Percentiles rank a stretch among this genome's conserved stretches.
Conservation (phyloP, 106 monocot genomes). For the Amphibolis antarctica region DNA sequence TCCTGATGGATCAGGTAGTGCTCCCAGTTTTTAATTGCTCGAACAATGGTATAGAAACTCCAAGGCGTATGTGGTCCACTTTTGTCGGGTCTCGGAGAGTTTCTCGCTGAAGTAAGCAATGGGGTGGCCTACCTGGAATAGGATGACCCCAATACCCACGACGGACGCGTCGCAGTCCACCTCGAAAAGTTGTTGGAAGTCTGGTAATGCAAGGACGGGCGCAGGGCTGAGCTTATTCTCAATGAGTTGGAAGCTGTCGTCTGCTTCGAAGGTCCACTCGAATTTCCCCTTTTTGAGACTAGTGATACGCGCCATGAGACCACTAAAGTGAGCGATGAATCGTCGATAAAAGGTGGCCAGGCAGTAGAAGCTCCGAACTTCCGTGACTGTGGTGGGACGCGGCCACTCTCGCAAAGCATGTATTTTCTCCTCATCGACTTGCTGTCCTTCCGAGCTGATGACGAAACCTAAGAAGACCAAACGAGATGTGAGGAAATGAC, state of each 20-base stretch:
- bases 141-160: background rate
- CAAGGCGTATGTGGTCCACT: background rate
- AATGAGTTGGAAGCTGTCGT: background rate
- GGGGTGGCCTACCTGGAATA: background rate
- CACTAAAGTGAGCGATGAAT: background rate
- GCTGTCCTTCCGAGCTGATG: background rate
- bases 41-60: background rate
- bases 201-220: background rate
- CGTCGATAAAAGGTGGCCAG: background rate
- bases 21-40: background rate
- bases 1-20: constrained; percentile 6
- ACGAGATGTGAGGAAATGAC: too few species aligned
- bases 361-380: background rate
- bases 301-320: background rate
- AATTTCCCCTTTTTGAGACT: background rate
- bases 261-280: background rate
- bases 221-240: background rate
- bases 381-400: background rate
- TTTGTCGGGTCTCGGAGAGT: background rate
- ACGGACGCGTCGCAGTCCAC: background rate
- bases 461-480: background rate
- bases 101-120: background rate
- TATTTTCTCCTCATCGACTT: background rate
- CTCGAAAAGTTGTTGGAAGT: background rate
- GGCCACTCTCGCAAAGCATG: background rate